These are phyloP conservation scores for Aspergillus chevalieri DNA, from an alignment of 2,329 filamentous ascomycete genomes.

Conservation along the genomic window DNA sequence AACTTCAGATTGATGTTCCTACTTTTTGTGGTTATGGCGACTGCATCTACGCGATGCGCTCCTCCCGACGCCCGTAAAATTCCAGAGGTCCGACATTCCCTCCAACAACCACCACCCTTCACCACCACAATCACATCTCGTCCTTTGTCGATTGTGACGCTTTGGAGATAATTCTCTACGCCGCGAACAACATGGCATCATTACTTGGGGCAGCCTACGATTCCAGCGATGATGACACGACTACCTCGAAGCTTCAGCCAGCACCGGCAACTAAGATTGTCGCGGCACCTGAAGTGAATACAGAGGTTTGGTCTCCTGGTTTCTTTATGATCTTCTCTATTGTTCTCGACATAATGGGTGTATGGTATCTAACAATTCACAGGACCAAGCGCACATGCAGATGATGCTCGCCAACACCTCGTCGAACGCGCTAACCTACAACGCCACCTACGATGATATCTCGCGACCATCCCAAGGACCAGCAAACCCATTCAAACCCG, in stretches of 20 bases:
- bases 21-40: not conserved
- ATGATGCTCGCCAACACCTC: conserved; percentile 48
- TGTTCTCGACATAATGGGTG: not conserved
- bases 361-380: conserved; percentile 33
- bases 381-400: conserved; percentile 47
- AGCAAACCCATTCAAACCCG: conserved; percentile 67
- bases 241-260: conserved; percentile 16
- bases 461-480: conserved; percentile 62
- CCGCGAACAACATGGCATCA: conserved; percentile 32
- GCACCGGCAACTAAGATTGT: conserved; percentile 35
- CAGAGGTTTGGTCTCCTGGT: conserved; percentile 49
- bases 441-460: conserved; percentile 64
- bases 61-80: conserved; percentile 29
- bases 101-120: conserved; percentile 7
- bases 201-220: conserved; percentile 41
- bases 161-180: conserved; percentile 3
- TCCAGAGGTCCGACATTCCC: conserved; percentile 8
- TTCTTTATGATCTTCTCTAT: not conserved
- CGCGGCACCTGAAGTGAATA: conserved; percentile 49
- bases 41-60: conserved; percentile 16
- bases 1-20: no score
- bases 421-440: conserved; percentile 46
- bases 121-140: conserved; percentile 8
- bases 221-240: conserved; percentile 44
- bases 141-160: conserved; percentile 3